These are phyloP conservation scores for Euptelea pleiosperma DNA, from an alignment of 164 flowering plant genomes.

Conservation along the genomic window DNA sequence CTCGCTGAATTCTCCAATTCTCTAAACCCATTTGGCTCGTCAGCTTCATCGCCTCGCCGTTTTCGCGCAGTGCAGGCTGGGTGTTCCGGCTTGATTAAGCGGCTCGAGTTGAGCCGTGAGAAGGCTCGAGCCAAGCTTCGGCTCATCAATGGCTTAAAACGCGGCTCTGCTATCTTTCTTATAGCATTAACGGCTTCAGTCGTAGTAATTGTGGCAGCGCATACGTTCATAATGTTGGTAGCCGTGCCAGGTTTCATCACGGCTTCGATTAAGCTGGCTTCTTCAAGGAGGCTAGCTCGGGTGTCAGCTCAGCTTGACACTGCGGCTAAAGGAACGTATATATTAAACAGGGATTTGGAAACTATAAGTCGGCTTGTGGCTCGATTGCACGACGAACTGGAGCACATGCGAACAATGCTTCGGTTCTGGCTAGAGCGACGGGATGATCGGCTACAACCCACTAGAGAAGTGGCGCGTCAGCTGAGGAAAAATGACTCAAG, in stretches of 20 bases:
- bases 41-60: constrained; percentile 30
- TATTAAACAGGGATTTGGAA: constrained; percentile 60
- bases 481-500: constrained; percentile 38
- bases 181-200: constrained; percentile 47
- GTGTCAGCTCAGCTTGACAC: constrained; percentile 55
- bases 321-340: constrained; percentile 67
- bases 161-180: constrained; percentile 38
- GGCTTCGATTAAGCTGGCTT: constrained; percentile 29
- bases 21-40: constrained; percentile 33
- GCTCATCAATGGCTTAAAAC: constrained; percentile 23
- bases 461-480: constrained; percentile 46
- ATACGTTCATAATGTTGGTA: constrained; percentile 37
- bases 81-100: constrained; percentile 44
- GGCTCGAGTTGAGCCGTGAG: constrained; percentile 48
- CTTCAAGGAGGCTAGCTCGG: constrained; percentile 23
- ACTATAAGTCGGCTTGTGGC: constrained; percentile 61
- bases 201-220: constrained; percentile 32
- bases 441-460: constrained; percentile 31
- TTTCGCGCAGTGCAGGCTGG: constrained; percentile 32
- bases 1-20: constrained; percentile 31
- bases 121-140: constrained; percentile 41
- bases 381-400: constrained; percentile 60
- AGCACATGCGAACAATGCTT: constrained; percentile 36
- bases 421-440: constrained; percentile 38
- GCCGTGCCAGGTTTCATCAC: constrained; percentile 41